Percentiles rank a stretch among this genome's conserved stretches.
Evolutionary conservation across 148 eudicot species (phyloP).

Genomic region (Rhododendron griersonianum): DNA sequence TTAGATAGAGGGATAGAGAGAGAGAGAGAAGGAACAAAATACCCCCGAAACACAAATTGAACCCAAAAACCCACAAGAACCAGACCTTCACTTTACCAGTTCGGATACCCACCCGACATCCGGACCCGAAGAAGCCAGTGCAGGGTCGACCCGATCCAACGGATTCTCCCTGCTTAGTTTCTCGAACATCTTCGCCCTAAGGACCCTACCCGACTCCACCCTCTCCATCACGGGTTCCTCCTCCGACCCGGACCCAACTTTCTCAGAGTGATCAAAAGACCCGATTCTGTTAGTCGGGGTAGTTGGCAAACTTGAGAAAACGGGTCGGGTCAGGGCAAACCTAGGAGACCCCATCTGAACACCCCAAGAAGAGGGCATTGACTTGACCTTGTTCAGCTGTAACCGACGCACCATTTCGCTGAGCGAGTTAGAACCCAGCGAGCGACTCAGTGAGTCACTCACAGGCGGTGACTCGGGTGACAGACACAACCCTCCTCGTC

Average conservation of each 20-base stretch:
- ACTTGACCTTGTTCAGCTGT: conserved; percentile 8
- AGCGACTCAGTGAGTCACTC: neutral
- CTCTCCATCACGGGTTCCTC: conserved; percentile 6
- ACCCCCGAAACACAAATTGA: neutral
- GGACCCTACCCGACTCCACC: conserved; percentile 3
- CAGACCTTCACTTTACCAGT: conserved; percentile 1
- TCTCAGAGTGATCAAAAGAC: neutral
- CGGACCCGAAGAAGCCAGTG: neutral
- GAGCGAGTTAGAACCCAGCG: conserved; percentile 2
- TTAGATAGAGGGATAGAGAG: neutral
- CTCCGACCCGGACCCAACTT: neutral
- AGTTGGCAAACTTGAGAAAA: conserved; percentile 5
- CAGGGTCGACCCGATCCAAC: neutral
- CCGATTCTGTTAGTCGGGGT: conserved; percentile 8
- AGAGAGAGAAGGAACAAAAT: neutral
- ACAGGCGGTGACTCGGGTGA: conserved; percentile 7
- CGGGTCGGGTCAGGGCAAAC: neutral
- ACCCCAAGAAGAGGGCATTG: conserved; percentile 4
- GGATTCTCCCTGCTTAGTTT: conserved; percentile 10
- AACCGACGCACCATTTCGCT: conserved; percentile 1
- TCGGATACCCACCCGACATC: conserved; percentile 8
- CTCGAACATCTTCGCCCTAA: neutral
- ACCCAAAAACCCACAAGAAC: neutral
- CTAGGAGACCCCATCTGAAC: neutral
- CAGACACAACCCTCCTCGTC: neutral